Base-by-base conservation (phyloP, 768 basidiomycete species). In the Macrolepiota dolichaula region DNA sequence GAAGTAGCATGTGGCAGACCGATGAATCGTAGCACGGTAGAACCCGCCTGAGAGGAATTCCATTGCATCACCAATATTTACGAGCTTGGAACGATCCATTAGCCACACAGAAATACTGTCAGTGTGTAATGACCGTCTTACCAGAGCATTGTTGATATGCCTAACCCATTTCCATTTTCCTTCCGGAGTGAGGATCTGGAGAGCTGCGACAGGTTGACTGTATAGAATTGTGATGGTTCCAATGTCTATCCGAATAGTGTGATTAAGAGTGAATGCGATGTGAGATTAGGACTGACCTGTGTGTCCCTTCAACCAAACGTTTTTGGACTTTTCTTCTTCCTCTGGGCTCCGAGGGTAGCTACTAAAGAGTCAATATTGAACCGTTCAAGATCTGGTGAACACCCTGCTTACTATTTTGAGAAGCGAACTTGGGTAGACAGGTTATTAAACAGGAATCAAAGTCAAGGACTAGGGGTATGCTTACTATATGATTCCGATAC, bases 231-330 rank as follows among this genome's bases (percentile, higher is more conserved):
- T 84, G 49, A 88, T 72, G 9, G 76, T 78, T 10, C 83, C 84
- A 55, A 84, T 76, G 69, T 87, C 85, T 77, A 35, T 3, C 32
- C 24, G 51, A 17, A 51, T 19, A 49, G 47, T 24, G 22, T 49
- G 24, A 24, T 24, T 11, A 24, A 27, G 19, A 24, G 24, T 3
- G 13, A 12, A n/a, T n/a, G 1, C 3, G 13, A 15, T 11, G 22
- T 12, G 4, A 24, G 3, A 25, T 19, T n/a, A 22, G 17, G 47
- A 49, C 68, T 6, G 49, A 82, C 84, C 84, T 0, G 81, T 83
- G 62, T 87, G 85, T 2, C 85, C 85, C 61, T 87, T 84, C 9
- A 85, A 70, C 82, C 82, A 86, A 15, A 86, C 81, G 50, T 82
- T 80, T 38, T 81, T 80, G 0, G 81, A 78, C 64, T 79, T 78